phyloP scores from a whole-genome alignment of 164 flowering plant species.

The Vitis amurensis region DNA sequence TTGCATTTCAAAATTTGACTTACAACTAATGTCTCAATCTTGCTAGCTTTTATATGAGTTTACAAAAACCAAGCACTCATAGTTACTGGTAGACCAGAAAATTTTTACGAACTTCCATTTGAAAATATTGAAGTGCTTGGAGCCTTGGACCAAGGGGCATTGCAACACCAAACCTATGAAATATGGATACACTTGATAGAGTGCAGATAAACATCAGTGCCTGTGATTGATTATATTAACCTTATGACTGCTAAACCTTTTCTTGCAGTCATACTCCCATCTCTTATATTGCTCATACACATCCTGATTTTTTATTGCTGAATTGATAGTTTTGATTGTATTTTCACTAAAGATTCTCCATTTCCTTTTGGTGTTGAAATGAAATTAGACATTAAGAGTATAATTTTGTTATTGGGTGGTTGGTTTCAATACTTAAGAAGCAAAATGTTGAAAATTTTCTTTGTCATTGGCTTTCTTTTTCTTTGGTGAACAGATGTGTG shows the following conservation, averaged over 20 bases:
- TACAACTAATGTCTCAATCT: no score
- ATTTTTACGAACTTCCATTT: no score
- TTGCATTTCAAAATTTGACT: no score
- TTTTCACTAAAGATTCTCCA: not conserved
- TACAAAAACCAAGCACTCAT: no score
- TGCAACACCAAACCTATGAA: not conserved
- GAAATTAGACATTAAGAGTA: not conserved
- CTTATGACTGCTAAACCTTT: no score
- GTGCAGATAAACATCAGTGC: not conserved
- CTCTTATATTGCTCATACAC: no score
- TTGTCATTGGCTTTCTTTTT: not conserved
- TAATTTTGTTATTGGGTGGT: not conserved
- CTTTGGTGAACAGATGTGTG: conserved; percentile 30
- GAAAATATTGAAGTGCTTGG: not conserved
- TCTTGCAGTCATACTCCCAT: no score
- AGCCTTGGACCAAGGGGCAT: not conserved
- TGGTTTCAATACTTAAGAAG: not conserved
- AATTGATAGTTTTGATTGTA: no score
- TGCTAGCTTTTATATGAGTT: no score
- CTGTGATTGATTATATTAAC: not conserved
- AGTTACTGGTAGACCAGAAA: no score
- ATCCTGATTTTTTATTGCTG: no score
- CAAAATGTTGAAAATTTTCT: not conserved
- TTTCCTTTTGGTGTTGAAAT: not conserved
- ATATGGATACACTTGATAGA: not conserved